Conservation (phyloP, 305 asterid species). For the Fraxinus baroniana region DNA sequence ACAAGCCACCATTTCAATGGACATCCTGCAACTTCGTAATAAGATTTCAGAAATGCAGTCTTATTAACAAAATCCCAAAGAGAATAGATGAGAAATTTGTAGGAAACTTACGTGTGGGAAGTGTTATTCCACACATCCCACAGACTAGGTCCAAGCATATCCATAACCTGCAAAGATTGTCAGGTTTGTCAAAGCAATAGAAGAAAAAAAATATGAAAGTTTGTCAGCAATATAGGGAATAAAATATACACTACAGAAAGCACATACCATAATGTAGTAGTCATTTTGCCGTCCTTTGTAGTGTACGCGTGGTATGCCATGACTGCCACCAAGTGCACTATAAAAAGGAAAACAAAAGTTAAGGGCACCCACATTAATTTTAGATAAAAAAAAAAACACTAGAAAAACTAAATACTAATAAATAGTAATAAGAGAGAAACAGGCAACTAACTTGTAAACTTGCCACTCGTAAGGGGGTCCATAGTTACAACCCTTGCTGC, state of each 20-base stretch:
- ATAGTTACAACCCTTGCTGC: slow-evolving; percentile 70
- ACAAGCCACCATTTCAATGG: slow-evolving; percentile 84
- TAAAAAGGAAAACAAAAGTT: background rate
- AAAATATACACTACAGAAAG: background rate
- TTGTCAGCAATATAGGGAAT: background rate
- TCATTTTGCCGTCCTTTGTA: slow-evolving; percentile 68
- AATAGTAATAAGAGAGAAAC: background rate
- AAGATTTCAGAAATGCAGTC: background rate
- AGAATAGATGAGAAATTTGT: background rate
- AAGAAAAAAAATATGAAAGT: background rate
- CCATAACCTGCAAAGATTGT: slow-evolving; percentile 67
- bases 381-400: background rate
- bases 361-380: background rate
- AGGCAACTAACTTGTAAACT: slow-evolving; percentile 54
- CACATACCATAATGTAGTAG: slow-evolving; percentile 63
- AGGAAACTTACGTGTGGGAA: slow-evolving; percentile 54
- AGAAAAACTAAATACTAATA: background rate
- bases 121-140: slow-evolving; percentile 81
- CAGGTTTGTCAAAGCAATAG: slow-evolving; percentile 10
- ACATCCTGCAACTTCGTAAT: slow-evolving; percentile 49
- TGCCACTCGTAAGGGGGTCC: slow-evolving; percentile 82
- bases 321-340: slow-evolving; percentile 72
- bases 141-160: slow-evolving; percentile 78
- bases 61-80: background rate
- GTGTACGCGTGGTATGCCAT: slow-evolving; percentile 79